These are phyloP conservation scores for Apiospora sp. DNA, from an alignment of 2,329 filamentous ascomycete species.

Conservation along the genomic window DNA sequence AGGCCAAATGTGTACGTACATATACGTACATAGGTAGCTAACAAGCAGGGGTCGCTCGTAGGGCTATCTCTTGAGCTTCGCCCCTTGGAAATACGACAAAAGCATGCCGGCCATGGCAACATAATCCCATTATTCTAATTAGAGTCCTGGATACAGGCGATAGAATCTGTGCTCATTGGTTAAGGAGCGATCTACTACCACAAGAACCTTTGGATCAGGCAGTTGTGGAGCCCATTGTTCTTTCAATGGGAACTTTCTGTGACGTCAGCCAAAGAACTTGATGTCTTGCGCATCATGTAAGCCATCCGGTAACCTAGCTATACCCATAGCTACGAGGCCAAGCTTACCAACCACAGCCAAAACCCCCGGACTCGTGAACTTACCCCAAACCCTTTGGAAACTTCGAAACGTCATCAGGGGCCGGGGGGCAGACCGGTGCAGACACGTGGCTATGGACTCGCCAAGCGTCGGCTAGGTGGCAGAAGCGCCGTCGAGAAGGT, in stretches of 20 bases:
- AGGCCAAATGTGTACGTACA: background rate
- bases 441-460: conserved; percentile 9
- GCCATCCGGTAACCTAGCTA: background rate
- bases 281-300: background rate
- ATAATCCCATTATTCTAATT: background rate
- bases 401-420: background rate
- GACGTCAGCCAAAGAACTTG: background rate
- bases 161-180: background rate
- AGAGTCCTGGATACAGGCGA: background rate
- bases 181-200: background rate
- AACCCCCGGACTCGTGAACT: background rate
- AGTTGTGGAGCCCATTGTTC: background rate
- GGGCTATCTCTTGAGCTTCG: background rate
- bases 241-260: background rate
- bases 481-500: background rate
- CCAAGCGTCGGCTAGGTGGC: background rate
- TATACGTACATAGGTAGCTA: background rate
- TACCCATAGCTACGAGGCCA: background rate
- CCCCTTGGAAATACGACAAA: background rate
- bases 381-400: background rate
- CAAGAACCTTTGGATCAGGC: background rate
- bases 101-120: background rate
- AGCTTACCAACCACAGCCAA: background rate
- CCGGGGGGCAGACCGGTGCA: background rate
- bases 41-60: background rate